Evolutionary conservation across 2,329 filamentous ascomycete species (phyloP), one percentile per base, ranked within the genome.

Genomic region (Diplodia mutila): DNA sequence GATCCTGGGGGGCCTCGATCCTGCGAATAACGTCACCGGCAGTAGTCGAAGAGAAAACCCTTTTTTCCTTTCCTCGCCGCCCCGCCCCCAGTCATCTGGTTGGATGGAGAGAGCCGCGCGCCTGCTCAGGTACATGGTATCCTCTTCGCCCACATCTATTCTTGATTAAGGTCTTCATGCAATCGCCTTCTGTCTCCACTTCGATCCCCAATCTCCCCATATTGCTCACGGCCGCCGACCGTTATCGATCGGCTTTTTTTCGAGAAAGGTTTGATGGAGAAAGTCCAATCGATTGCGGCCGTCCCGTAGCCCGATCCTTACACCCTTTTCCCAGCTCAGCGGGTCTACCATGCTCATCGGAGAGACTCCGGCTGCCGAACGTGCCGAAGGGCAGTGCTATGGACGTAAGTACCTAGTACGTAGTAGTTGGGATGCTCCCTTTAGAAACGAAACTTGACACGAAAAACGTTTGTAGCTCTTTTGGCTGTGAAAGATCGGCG

Each of bases 41-140:
- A 3, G 42, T 21, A 8, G 42, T 21, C 21, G 34, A 4, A 37
- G 34, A 46, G 6, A 21, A n/a, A 46, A 46, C 42, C 42, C 59
- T 18, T 25, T 23, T 51, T 39, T 25, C 6, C 21, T 1, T 18
- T 32, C 29, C 29, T 32, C 29, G 29, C 29, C 12, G 23, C 59
- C 18, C 18, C 29, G 2, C 6, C 9, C n/a, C n/a, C 12, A 6
- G 42, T 7, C 8, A 3, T 21, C 42, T 21, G 42, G 42, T 21
- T 46, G 42, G 42, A 46, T 46, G 42, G 42, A 46, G 18, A 21
- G 59, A 63, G n/a, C 39, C 57, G 39, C 57, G 57, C 57, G 57
- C 57, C 57, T 48, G 57, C 57, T 61, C 57, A 34, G 55, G 23
- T 61, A 39, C 55, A 61, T 59, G 12, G 23, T 14, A 34, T 42